Percentiles rank a stretch among this genome's conserved stretches.
These are phyloP conservation scores for Globisporangium emineosum DNA, from an alignment of 352 stramenopile genomes.

Conservation along the genomic window DNA sequence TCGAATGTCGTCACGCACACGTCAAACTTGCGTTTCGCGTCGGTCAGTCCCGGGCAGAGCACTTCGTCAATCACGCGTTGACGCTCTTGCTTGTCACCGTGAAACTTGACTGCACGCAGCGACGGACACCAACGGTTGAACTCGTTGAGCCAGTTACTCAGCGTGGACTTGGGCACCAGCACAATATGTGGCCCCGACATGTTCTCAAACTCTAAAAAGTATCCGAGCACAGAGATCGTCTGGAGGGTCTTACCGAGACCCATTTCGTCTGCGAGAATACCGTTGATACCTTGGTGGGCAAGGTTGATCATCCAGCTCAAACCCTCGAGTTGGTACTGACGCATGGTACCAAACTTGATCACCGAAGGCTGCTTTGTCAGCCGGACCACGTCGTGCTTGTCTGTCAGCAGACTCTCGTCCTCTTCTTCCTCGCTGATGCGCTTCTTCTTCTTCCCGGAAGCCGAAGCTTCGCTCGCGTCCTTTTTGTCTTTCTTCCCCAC, in stretches of 20 bases:
- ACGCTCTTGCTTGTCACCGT: slow-evolving; percentile 89
- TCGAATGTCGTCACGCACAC: slow-evolving; percentile 98
- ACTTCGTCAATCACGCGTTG: slow-evolving; percentile 87
- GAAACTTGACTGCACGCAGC: slow-evolving; percentile 92
- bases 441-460: slow-evolving; percentile 82
- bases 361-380: slow-evolving; percentile 89
- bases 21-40: slow-evolving; percentile 94
- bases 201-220: slow-evolving; percentile 84
- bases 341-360: slow-evolving; percentile 95
- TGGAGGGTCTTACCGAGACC: slow-evolving; percentile 98
- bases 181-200: slow-evolving; percentile 91
- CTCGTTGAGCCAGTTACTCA: slow-evolving; percentile 94
- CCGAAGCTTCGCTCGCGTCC: slow-evolving; percentile 20
- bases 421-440: slow-evolving; percentile 83
- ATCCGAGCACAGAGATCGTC: slow-evolving; percentile 85
- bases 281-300: slow-evolving; percentile 98
- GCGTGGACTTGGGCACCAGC: slow-evolving; percentile 91
- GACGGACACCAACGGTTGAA: slow-evolving; percentile 91
- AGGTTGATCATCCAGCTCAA: slow-evolving; percentile 99
- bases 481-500: slow-evolving; percentile 65
- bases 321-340: slow-evolving; percentile 98
- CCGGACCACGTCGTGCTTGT: slow-evolving; percentile 88
- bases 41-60: slow-evolving; percentile 75
- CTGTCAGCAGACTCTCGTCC: slow-evolving; percentile 67
- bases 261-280: slow-evolving; percentile 98